Conservation (phyloP, 176 grass and related monocot species). For the Rhynchospora tenuis region DNA sequence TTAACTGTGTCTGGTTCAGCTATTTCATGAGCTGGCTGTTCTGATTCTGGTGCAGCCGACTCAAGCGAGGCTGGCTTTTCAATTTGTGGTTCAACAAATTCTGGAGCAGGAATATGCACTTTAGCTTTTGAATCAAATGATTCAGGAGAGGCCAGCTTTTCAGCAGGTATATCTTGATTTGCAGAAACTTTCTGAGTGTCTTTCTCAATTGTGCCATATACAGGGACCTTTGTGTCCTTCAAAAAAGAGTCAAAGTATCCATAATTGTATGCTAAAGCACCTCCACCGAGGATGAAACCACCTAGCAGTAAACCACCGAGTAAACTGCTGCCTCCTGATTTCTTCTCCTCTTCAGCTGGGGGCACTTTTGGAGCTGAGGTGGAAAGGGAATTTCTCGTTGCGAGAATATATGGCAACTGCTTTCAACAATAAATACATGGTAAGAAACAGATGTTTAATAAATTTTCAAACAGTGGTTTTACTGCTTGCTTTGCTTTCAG, state of each 20-base stretch:
- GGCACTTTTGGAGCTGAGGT: slow-evolving; percentile 49
- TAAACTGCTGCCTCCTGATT: slow-evolving; percentile 44
- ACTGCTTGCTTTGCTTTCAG: background rate
- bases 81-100: slow-evolving; percentile 20
- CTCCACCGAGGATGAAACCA: slow-evolving; percentile 49
- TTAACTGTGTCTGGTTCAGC: slow-evolving; percentile 18
- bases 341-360: slow-evolving; percentile 37
- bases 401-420: slow-evolving; percentile 44
- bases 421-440: slow-evolving; percentile 9
- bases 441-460: background rate
- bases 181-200: slow-evolving; percentile 32
- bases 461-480: background rate
- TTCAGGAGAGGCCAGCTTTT: slow-evolving; percentile 34
- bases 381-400: slow-evolving; percentile 55
- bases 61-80: slow-evolving; percentile 32
- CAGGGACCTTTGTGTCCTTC: slow-evolving; percentile 38
- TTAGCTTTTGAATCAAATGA: slow-evolving; percentile 22
- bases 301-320: slow-evolving; percentile 53
- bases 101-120: slow-evolving; percentile 28
- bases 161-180: slow-evolving; percentile 38
- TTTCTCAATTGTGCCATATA: slow-evolving; percentile 15
- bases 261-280: slow-evolving; percentile 63
- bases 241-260: slow-evolving; percentile 54
- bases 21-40: slow-evolving; percentile 25
- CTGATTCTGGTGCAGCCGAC: slow-evolving; percentile 22